Conservation (phyloP, 1,284 basidiomycete species). For the Butyriboletus appendiculatus region DNA sequence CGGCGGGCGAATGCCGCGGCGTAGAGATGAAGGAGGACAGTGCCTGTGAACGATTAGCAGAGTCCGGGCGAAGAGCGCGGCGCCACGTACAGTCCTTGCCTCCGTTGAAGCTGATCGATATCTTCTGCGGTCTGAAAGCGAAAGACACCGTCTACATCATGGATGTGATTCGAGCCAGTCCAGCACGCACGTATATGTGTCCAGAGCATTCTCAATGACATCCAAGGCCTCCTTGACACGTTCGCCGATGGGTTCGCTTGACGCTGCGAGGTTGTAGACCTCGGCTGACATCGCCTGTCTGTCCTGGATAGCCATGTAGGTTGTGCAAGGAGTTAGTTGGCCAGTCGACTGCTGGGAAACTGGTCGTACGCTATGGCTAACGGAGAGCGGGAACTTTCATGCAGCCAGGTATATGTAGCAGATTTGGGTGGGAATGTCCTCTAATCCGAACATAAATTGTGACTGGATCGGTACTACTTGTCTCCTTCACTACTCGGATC, state of each 20-base stretch:
- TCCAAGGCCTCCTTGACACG: slow-evolving; percentile 75
- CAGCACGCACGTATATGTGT: slow-evolving; percentile 71
- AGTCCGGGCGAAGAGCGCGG: not conserved
- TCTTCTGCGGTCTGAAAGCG: slow-evolving; percentile 54
- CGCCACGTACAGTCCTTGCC: slow-evolving; percentile 93
- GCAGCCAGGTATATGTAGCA: not conserved
- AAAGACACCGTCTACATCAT: slow-evolving; percentile 2
- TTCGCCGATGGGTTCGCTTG: slow-evolving; percentile 53
- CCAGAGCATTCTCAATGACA: slow-evolving; percentile 76
- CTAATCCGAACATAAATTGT: slow-evolving; percentile 1
- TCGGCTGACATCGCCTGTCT: slow-evolving; percentile 49
- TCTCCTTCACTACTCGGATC: not conserved
- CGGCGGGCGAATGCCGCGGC: slow-evolving; percentile 66
- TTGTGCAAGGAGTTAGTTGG: not conserved
- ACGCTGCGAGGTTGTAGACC: slow-evolving; percentile 59
- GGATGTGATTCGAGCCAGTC: slow-evolving; percentile 8
- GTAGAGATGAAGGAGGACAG: slow-evolving; percentile 90
- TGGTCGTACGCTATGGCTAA: not conserved
- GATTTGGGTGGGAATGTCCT: slow-evolving; percentile 18
- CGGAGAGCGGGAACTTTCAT: slow-evolving; percentile 11
- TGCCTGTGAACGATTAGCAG: slow-evolving; percentile 56
- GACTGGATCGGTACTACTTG: not conserved
- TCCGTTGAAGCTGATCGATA: slow-evolving; percentile 95
- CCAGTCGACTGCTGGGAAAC: slow-evolving; percentile 8
- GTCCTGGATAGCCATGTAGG: slow-evolving; percentile 37